phyloP scores from a whole-genome alignment of 2,329 filamentous ascomycete genomes.

The Fusarium denticulatum region DNA sequence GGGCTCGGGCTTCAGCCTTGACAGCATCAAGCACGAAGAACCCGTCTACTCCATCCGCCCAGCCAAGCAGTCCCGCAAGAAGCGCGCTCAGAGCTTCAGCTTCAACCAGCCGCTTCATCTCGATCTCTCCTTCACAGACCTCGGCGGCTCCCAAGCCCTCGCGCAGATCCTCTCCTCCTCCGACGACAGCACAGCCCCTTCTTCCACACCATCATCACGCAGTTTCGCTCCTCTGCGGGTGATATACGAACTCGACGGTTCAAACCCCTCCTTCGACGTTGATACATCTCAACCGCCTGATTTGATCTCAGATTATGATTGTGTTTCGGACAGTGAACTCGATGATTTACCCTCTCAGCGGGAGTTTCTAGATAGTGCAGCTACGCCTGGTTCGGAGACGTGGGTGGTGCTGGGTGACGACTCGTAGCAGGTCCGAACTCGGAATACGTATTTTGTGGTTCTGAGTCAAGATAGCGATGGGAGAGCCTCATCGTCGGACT shows the following conservation, averaged over 20 bases:
- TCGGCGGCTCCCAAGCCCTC: conserved; percentile 53
- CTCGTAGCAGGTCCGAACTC: conserved; percentile 57
- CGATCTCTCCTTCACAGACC: conserved; percentile 55
- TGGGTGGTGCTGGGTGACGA: conserved; percentile 59
- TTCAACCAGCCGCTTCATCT: conserved; percentile 47
- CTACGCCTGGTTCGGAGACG: conserved; percentile 45
- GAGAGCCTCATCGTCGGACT: conserved; percentile 50
- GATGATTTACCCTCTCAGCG: conserved; percentile 46
- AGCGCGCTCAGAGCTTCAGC: conserved; percentile 36
- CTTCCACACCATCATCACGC: conserved; percentile 17
- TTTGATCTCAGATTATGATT: conserved; percentile 50
- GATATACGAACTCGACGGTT: conserved; percentile 52
- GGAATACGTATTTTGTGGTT: conserved; percentile 44
- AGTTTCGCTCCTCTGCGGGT: conserved; percentile 50
- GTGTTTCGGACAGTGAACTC: conserved; percentile 50
- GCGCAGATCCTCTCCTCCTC: conserved; percentile 47
- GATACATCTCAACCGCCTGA: conserved; percentile 52
- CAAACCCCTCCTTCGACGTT: conserved; percentile 47
- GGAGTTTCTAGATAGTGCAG: conserved; percentile 45
- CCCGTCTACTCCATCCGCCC: conserved; percentile 52
- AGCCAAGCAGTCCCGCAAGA: conserved; percentile 47
- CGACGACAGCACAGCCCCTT: conserved; percentile 33
- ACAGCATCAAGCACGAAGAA: conserved; percentile 51
- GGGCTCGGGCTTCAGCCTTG: conserved; percentile 50
- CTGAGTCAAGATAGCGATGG: conserved; percentile 40